These are phyloP conservation scores for Claviceps sorghi DNA, from an alignment of 2,329 filamentous ascomycete genomes.

Conservation along the genomic window DNA sequence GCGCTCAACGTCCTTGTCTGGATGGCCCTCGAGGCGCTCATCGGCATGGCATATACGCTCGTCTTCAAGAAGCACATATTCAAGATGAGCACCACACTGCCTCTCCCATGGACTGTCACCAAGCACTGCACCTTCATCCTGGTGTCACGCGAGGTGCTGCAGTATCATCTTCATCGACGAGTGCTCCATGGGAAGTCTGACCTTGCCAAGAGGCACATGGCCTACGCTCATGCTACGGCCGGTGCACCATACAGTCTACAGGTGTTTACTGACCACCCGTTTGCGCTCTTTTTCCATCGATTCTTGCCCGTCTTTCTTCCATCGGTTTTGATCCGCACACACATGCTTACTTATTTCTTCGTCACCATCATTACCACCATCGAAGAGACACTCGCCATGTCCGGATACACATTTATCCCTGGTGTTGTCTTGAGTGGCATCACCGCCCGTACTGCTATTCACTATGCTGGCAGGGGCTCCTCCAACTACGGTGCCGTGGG, in stretches of 20 bases:
- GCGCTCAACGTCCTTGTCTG: conserved; percentile 31
- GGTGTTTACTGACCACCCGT: conserved; percentile 54
- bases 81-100: conserved; percentile 32
- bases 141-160: conserved; percentile 39
- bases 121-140: conserved; percentile 33
- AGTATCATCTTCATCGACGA: conserved; percentile 62
- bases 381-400: conserved; percentile 53
- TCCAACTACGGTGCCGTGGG: conserved; percentile 51
- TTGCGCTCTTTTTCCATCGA: conserved; percentile 46
- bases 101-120: conserved; percentile 37
- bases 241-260: conserved; percentile 47
- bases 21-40: conserved; percentile 27
- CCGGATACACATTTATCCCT: conserved; percentile 48
- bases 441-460: conserved; percentile 23
- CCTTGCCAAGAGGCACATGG: conserved; percentile 27
- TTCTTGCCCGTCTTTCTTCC: conserved; percentile 54
- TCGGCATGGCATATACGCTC: conserved; percentile 23
- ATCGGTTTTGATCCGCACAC: conserved; percentile 48
- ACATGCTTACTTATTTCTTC: conserved; percentile 58
- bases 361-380: conserved; percentile 47
- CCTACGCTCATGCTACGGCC: conserved; percentile 36
- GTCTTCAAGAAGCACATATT: conserved; percentile 28
- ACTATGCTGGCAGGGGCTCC: conserved; percentile 34
- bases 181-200: conserved; percentile 42
- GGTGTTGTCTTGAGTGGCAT: conserved; percentile 40